Percentiles rank a stretch among this genome's conserved stretches.
These are phyloP conservation scores for Blastomyces emzantsi DNA, from an alignment of 2,329 filamentous ascomycete genomes.

Conservation along the genomic window DNA sequence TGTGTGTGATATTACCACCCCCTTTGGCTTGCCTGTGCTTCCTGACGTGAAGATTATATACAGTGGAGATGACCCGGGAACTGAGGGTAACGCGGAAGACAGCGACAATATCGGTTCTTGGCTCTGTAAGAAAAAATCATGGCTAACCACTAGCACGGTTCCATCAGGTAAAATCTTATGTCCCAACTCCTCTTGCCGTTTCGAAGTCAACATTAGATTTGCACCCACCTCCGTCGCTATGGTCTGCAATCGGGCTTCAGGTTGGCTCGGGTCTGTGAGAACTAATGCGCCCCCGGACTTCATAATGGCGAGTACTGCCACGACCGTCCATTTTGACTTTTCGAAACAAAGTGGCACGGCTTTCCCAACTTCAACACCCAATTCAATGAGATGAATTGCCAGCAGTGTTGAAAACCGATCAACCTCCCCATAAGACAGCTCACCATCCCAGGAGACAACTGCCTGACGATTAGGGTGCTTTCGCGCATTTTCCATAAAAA, in stretches of 20 bases:
- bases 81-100: slow-evolving; percentile 7
- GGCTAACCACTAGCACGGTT: slow-evolving; percentile 10
- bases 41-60: slow-evolving; percentile 55
- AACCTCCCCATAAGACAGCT: slow-evolving; percentile 23
- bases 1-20: slow-evolving; percentile 53
- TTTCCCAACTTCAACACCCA: slow-evolving; percentile 24
- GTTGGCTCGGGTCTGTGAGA: slow-evolving; percentile 24
- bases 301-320: slow-evolving; percentile 24
- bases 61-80: slow-evolving; percentile 23
- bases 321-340: slow-evolving; percentile 26
- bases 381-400: slow-evolving; percentile 23
- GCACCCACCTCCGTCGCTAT: slow-evolving; percentile 17
- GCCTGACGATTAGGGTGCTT: slow-evolving; percentile 15
- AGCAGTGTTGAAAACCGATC: slow-evolving; percentile 25
- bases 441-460: slow-evolving; percentile 25
- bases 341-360: slow-evolving; percentile 25
- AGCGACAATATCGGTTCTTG: not conserved
- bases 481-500: slow-evolving; percentile 14
- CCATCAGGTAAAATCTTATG: slow-evolving; percentile 8
- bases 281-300: slow-evolving; percentile 25
- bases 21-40: slow-evolving; percentile 47
- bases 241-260: slow-evolving; percentile 27
- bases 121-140: slow-evolving; percentile 3
- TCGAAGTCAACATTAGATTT: slow-evolving; percentile 16
- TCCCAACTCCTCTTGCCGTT: slow-evolving; percentile 12